Evolutionary conservation across 176 grass and related monocot species (phyloP), one percentile per base, ranked within the genome.

Genomic region (Musa itinerans): DNA sequence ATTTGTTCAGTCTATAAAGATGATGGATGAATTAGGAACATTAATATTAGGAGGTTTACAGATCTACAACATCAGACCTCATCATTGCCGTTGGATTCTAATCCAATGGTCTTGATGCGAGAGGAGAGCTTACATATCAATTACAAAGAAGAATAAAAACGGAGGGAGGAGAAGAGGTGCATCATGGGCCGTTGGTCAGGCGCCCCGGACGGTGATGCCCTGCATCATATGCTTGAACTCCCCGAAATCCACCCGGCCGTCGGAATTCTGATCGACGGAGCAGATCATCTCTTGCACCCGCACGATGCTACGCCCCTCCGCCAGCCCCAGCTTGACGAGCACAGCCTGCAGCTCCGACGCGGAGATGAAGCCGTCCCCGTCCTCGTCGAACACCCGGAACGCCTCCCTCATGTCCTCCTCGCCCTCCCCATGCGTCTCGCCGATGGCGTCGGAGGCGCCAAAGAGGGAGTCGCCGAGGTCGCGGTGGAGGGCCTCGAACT

Each of bases 321-420:
- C n/a, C 8, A 65, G 63, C 63, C 63, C 63, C 21, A 65, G 63
- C 63, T 65, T 65, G 3, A 20, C 20, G 22, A 65, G 63, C 63
- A 65, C 63, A 7, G 22, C 63, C 63, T 61, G 57, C 17, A 61
- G 57, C 57, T 61, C 57, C 57, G 57, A 15, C 57, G 17, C 57
- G 57, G 57, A 65, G 63, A 65, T 65, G 63, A 65, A 65, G n/a
- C 63, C 63, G 63, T 65, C 63, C n/a, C 63, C 63, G 63, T 65
- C 63, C 22, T 65, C 63, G 63, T 65, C 63, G 63, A 65, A 65
- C 63, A 65, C 63, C n/a, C 63, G 22, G 22, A 65, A 65, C 8
- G 63, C 63, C 63, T 65, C 63, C 21, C 63, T 20, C 63, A 65
- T 65, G 63, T 65, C 63, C 63, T 65, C 63, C 17, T 65, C 63